Percentiles rank a stretch among this genome's conserved stretches.
These are phyloP conservation scores for Cercospora sesami DNA, from an alignment of 2,329 filamentous ascomycete species.

Conservation along the genomic window DNA sequence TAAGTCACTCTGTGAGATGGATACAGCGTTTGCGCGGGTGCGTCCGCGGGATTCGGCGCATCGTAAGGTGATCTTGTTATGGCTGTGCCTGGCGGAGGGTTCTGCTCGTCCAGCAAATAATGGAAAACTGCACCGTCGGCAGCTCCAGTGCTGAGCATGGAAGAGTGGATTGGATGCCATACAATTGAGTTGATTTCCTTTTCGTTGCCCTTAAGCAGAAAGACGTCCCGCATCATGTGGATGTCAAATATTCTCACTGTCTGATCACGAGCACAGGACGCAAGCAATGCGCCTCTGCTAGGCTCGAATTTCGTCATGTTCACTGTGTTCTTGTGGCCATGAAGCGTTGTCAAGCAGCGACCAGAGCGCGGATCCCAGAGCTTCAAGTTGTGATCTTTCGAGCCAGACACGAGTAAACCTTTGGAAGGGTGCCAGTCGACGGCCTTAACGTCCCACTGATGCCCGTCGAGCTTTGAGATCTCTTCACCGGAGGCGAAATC, in stretches of 20 bases:
- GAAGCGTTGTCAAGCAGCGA: constrained; percentile 86
- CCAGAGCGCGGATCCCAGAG: constrained; percentile 95
- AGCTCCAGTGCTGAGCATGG: constrained; percentile 84
- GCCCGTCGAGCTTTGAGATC: constrained; percentile 83
- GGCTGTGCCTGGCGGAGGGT: constrained; percentile 72
- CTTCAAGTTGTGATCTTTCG: constrained; percentile 96
- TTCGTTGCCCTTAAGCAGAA: constrained; percentile 88
- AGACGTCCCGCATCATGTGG: constrained; percentile 97
- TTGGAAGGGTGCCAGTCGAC: constrained; percentile 98
- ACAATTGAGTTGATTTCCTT: constrained; percentile 91
- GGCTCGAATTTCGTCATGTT: constrained; percentile 90
- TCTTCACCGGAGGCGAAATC: constrained; percentile 86
- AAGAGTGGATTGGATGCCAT: constrained; percentile 92
- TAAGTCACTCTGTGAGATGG: constrained; percentile 84
- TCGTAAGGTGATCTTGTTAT: constrained; percentile 81
- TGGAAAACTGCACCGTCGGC: constrained; percentile 88
- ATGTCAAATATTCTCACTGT: constrained; percentile 92
- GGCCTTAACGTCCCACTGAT: constrained; percentile 95
- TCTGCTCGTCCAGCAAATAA: constrained; percentile 94
- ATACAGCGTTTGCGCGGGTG: constrained; percentile 85
- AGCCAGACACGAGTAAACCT: constrained; percentile 89
- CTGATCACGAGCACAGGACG: constrained; percentile 89
- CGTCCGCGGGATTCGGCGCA: constrained; percentile 72
- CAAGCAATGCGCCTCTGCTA: constrained; percentile 78
- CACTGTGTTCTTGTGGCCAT: constrained; percentile 96